Evolutionary conservation across 306 rosid species (phyloP).

Genomic region (Lathyrus oleraceus): DNA sequence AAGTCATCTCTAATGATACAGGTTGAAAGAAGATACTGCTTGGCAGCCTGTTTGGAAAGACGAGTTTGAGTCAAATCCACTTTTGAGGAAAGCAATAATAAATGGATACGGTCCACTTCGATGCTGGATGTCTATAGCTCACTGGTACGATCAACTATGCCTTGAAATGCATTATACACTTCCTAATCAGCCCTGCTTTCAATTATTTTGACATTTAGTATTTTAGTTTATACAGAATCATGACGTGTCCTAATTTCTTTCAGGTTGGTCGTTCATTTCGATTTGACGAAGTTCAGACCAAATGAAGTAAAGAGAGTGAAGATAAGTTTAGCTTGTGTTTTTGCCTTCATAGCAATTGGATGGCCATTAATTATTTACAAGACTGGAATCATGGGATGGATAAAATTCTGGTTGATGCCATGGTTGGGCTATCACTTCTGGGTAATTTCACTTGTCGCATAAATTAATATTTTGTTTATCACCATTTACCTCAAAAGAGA

Average conservation of each 20-base stretch:
- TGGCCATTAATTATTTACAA: conserved; percentile 92
- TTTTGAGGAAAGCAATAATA: conserved; percentile 71
- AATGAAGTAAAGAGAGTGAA: conserved; percentile 81
- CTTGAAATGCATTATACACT: conserved; percentile 13
- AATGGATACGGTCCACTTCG: conserved; percentile 88
- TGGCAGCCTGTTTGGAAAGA: conserved; percentile 86
- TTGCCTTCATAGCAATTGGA: conserved; percentile 81
- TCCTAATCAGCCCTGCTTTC: conserved; percentile 31
- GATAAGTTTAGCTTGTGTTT: conserved; percentile 95
- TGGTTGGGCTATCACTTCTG: conserved; percentile 99
- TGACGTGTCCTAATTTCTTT: conserved; percentile 34
- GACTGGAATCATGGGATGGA: conserved; percentile 91
- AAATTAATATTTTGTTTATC: conserved; percentile 29
- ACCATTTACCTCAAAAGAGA: background rate
- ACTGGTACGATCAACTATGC: conserved; percentile 56
- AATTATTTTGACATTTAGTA: conserved; percentile 4
- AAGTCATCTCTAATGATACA: conserved; percentile 35
- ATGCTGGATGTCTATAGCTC: conserved; percentile 93
- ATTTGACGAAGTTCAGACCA: conserved; percentile 80
- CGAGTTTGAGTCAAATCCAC: conserved; percentile 73
- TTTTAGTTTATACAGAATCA: conserved; percentile 16
- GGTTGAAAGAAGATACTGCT: conserved; percentile 92
- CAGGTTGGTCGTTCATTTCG: conserved; percentile 82
- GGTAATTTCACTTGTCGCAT: conserved; percentile 56
- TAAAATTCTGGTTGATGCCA: conserved; percentile 98